Conservation (phyloP, 2,329 filamentous ascomycete genomes). For the Exophiala lecanii-corni region DNA sequence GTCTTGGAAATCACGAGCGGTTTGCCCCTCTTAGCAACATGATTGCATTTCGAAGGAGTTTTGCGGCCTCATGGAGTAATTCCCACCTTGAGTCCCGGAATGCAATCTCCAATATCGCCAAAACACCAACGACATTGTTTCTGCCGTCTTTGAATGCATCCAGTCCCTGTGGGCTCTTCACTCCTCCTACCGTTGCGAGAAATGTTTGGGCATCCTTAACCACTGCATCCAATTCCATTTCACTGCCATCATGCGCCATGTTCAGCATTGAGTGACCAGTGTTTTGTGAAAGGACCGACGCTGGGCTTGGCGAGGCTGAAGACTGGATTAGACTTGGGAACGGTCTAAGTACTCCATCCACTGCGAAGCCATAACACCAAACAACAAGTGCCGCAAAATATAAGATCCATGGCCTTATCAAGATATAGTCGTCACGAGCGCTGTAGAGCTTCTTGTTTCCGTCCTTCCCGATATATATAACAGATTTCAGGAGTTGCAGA, state of each 20-base stretch:
- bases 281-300: conserved; percentile 12
- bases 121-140: conserved; percentile 74
- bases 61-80: conserved; percentile 79
- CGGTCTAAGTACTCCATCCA: conserved; percentile 68
- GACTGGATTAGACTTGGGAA: conserved; percentile 29
- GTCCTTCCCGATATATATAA: conserved; percentile 35
- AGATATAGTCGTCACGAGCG: conserved; percentile 78
- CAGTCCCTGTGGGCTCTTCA: conserved; percentile 71
- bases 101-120: conserved; percentile 73
- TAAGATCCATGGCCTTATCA: conserved; percentile 93
- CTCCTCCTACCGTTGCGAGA: conserved; percentile 66
- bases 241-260: conserved; percentile 17
- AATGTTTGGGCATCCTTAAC: conserved; percentile 74
- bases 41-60: conserved; percentile 75
- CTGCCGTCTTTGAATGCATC: conserved; percentile 63
- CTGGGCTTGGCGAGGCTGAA: conserved; percentile 10
- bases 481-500: conserved; percentile 76
- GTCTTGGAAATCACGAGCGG: too few species aligned
- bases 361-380: conserved; percentile 87
- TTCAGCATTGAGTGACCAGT: conserved; percentile 17
- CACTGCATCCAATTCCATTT: conserved; percentile 51
- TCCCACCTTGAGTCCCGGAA: conserved; percentile 87
- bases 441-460: conserved; percentile 57
- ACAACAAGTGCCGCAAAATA: conserved; percentile 90
- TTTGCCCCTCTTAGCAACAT: conserved; percentile 18